Percentiles rank a stretch among this genome's conserved stretches.
Conservation (phyloP, 140 eudicot species). For the Cichorium intybus region DNA sequence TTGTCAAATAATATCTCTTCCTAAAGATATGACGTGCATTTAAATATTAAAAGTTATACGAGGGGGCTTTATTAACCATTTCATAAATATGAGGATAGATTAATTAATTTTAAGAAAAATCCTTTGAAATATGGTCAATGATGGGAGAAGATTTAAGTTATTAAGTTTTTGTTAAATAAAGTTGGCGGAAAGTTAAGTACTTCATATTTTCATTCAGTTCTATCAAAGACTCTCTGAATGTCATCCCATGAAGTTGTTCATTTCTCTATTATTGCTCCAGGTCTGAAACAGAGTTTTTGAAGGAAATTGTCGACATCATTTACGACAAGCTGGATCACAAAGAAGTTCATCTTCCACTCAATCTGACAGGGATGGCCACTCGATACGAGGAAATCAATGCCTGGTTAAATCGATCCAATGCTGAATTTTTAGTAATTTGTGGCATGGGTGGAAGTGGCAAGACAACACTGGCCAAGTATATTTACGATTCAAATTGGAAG, state of each 20-base stretch:
- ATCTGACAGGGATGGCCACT: constrained; percentile 14
- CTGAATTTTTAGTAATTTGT: constrained; percentile 5
- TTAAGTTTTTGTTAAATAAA: too few relatives aligned
- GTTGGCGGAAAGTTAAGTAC: background rate
- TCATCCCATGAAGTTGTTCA: background rate
- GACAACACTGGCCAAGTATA: constrained; percentile 26
- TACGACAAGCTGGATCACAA: constrained; percentile 7
- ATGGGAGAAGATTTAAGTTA: too few relatives aligned
- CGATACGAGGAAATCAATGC: background rate
- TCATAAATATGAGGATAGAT: too few relatives aligned
- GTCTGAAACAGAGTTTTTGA: constrained; percentile 13
- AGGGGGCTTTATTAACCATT: too few relatives aligned
- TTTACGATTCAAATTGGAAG: constrained; percentile 13
- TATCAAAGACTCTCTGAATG: background rate
- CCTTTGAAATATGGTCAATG: too few relatives aligned
- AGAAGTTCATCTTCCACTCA: constrained; percentile 18
- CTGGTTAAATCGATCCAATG: constrained; percentile 1
- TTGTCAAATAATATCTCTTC: too few relatives aligned
- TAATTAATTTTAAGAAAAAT: too few relatives aligned
- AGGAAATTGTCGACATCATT: constrained; percentile 13
- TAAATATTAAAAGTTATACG: too few relatives aligned
- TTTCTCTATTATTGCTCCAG: constrained; percentile 2
- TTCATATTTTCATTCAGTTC: background rate
- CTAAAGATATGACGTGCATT: too few relatives aligned
- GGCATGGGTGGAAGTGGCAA: constrained; percentile 36